phyloP scores from a whole-genome alignment of 257 asterid genomes.

The Cruciata laevipes region DNA sequence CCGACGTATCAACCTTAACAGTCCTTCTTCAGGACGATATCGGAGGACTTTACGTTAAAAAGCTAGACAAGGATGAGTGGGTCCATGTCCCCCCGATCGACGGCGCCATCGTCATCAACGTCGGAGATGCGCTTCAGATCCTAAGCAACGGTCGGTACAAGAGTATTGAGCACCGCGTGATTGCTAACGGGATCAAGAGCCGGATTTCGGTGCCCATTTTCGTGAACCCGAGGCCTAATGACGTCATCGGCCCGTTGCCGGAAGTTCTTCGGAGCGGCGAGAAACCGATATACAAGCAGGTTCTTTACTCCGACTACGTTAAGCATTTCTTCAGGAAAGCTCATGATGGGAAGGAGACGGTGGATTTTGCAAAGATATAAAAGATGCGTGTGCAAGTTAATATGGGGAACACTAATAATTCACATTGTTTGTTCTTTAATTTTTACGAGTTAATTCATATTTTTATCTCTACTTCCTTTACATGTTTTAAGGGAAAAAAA shows the following conservation, averaged over 20 bases:
- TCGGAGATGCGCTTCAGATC: conserved; percentile 29
- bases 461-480: no score
- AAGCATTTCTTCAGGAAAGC: conserved; percentile 32
- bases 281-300: conserved; percentile 22
- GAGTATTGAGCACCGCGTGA: conserved; percentile 26
- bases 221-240: no score
- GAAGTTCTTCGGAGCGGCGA: conserved; percentile 11
- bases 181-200: conserved; percentile 20
- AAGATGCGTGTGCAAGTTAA: no score
- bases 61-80: conserved; percentile 16
- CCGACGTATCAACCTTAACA: conserved; percentile 26
- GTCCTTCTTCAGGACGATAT: conserved; percentile 27
- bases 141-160: conserved; percentile 27
- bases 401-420: no score
- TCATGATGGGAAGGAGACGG: conserved; percentile 28
- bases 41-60: conserved; percentile 28
- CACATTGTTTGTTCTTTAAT: no score
- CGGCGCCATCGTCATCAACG: conserved; percentile 28
- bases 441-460: no score
- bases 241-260: no score
- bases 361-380: conserved; percentile 29
- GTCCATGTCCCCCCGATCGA: conserved; percentile 22
- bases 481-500: no score
- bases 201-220: background rate
- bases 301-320: conserved; percentile 29